These are phyloP conservation scores for Globisporangium viniferum DNA, from an alignment of 352 stramenopile species.

Conservation along the genomic window DNA sequence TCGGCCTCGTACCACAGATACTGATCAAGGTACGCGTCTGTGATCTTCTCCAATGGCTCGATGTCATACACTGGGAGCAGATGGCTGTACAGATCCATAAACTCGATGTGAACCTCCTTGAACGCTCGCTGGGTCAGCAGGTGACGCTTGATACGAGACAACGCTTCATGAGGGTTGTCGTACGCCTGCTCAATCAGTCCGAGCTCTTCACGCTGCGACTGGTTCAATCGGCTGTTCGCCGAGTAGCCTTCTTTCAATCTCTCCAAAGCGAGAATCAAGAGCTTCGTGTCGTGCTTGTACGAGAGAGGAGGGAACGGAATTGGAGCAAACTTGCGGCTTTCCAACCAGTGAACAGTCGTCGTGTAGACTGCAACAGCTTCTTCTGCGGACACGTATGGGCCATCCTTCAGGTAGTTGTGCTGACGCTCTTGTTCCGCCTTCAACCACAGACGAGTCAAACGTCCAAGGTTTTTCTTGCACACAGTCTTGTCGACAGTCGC, in stretches of 20 bases:
- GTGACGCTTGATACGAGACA: constrained; percentile 99
- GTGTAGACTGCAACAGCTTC: constrained; percentile 99
- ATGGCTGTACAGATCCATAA: constrained; percentile 99
- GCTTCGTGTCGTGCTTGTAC: constrained; percentile 99
- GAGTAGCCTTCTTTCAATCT: constrained; percentile 99
- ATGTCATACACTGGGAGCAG: constrained; percentile 99
- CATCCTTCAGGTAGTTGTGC: constrained; percentile 99
- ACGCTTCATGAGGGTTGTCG: constrained; percentile 98
- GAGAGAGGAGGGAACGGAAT: constrained; percentile 99
- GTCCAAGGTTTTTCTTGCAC: constrained; percentile 99
- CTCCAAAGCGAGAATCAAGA: constrained; percentile 98
- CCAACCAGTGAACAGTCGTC: constrained; percentile 99
- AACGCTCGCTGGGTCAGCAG: constrained; percentile 99
- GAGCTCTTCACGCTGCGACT: constrained; percentile 97
- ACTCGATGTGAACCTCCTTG: constrained; percentile 99
- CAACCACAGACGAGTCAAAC: constrained; percentile 98
- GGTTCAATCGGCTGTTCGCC: constrained; percentile 97
- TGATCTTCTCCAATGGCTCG: constrained; percentile 99
- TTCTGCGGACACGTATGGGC: constrained; percentile 98
- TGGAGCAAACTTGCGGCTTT: constrained; percentile 98
- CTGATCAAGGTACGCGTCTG: constrained; percentile 99
- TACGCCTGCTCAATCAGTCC: constrained; percentile 99
- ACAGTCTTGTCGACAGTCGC: constrained; percentile 99
- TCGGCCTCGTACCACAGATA: constrained; percentile 99
- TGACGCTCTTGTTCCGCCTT: constrained; percentile 99